Evolutionary conservation across 768 basidiomycete genomes (phyloP), one percentile per base, ranked within the genome.

Genomic region (Amanita exitialis): DNA sequence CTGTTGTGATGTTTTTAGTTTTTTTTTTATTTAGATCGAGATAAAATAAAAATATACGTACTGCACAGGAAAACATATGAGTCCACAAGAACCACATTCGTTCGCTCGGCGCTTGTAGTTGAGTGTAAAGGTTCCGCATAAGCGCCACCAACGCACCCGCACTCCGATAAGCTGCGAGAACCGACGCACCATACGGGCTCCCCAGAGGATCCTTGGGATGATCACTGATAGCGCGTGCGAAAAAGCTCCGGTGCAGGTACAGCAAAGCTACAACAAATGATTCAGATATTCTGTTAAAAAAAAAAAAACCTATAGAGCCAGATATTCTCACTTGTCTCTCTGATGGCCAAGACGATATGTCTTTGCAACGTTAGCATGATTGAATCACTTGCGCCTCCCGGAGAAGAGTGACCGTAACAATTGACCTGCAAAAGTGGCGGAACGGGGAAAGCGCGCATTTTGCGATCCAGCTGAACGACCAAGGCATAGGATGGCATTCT

Each of bases 121-220:
- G 82, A 9, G 74, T 73, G 58, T 84, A 74, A 25, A 85, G 66
- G 59, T 83, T 84, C 43, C 80, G 74, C 78, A 85, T 80, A 58
- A 84, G 66, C 4, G 82, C 83, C 34, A 85, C 77, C 6, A 85
- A 72, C 2, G 82, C 83, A 30, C 83, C 80, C 7, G 83, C 82
- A 56, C 82, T 83, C 38, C 83, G 75, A 63, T 84, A 86, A 15
- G 83, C 83, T 41, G 83, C 82, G 56, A 84, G 80, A 16, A 86
- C 83, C 3, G 83, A 84, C 2, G 81, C 80, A 8, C 82, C 83
- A 54, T 83, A 84, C 12, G 81, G 79, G 59, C 82, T 83, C 9
- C 82, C 82, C 30, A 86, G 69, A 23, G 83, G 83, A 58, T 86
- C 83, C 59, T 82, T 82, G 28, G 83, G 82, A 60, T 82, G 80